Evolutionary conservation across 495 filamentous ascomycete genomes (phyloP).

Genomic region (Cryomyces antarcticus): DNA sequence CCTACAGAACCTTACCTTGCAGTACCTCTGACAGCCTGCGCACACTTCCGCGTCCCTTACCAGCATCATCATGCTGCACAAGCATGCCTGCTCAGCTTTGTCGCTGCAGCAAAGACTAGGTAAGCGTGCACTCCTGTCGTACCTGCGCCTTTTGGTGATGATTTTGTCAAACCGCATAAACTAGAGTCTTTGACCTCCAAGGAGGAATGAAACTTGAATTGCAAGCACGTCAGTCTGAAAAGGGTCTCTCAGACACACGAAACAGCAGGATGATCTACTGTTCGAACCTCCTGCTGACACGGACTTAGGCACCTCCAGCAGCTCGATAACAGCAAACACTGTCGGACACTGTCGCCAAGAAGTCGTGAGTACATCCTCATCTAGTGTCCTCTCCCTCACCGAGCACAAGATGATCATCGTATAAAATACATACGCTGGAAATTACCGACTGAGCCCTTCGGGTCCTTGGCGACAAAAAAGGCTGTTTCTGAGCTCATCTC

Average conservation of each 20-base stretch:
- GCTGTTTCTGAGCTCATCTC: constrained; percentile 65
- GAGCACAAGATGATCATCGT: constrained; percentile 47
- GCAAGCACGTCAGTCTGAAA: constrained; percentile 97
- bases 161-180: constrained; percentile 53
- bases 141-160: not conserved
- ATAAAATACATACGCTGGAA: constrained; percentile 91
- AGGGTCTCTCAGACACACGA: not conserved
- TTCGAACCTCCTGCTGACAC: too few species aligned
- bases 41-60: too few species aligned
- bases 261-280: too few species aligned
- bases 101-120: not conserved
- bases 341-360: too few species aligned
- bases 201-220: constrained; percentile 81
- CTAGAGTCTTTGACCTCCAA: constrained; percentile 99
- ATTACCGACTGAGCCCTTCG: constrained; percentile 91
- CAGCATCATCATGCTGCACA: too few species aligned
- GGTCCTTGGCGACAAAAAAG: constrained; percentile 66
- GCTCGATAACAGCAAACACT: too few species aligned
- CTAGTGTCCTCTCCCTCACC: not conserved
- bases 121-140: not conserved
- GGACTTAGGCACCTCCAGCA: too few species aligned
- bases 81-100: too few species aligned
- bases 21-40: too few species aligned
- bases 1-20: too few species aligned
- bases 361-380: too few species aligned